Percentiles rank a stretch among this genome's conserved stretches.
These are phyloP conservation scores for Beauveria asiatica DNA, from an alignment of 2,329 filamentous ascomycete species.

Conservation along the genomic window DNA sequence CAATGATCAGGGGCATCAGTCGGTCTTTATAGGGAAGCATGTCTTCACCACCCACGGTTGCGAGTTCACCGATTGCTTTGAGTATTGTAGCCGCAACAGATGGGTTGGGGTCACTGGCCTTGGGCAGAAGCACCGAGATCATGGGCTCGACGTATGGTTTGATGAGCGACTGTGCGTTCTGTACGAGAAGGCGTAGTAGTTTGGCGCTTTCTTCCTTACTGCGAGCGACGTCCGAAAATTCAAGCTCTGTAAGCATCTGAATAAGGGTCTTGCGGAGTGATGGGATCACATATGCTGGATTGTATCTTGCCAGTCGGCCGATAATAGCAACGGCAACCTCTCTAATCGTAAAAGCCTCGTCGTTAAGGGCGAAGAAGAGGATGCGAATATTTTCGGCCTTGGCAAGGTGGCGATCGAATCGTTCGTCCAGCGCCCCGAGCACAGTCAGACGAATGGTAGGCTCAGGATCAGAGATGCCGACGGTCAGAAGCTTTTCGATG, in stretches of 20 bases:
- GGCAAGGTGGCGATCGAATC: slow-evolving; percentile 93
- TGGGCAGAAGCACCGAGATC: slow-evolving; percentile 87
- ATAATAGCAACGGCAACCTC: slow-evolving; percentile 96
- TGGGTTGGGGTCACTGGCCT: slow-evolving; percentile 75
- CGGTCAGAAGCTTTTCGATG: slow-evolving; percentile 90
- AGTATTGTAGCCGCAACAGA: slow-evolving; percentile 92
- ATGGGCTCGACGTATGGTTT: slow-evolving; percentile 97
- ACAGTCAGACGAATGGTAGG: slow-evolving; percentile 84
- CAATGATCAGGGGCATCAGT: slow-evolving; percentile 91
- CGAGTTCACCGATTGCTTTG: slow-evolving; percentile 87
- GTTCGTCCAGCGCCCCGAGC: slow-evolving; percentile 77
- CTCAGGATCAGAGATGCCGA: slow-evolving; percentile 87
- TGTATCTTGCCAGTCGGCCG: slow-evolving; percentile 80
- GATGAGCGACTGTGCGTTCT: slow-evolving; percentile 86
- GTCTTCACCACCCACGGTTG: slow-evolving; percentile 85
- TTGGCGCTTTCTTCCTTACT: slow-evolving; percentile 97
- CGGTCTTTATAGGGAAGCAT: slow-evolving; percentile 88
- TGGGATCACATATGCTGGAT: slow-evolving; percentile 95
- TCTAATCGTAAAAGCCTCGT: slow-evolving; percentile 85
- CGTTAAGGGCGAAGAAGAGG: slow-evolving; percentile 89
- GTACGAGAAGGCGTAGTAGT: slow-evolving; percentile 83
- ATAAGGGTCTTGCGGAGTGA: slow-evolving; percentile 90
- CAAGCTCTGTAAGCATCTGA: slow-evolving; percentile 90
- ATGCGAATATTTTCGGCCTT: slow-evolving; percentile 97
- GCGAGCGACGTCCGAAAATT: slow-evolving; percentile 86